These are phyloP conservation scores for Adansonia gregorii DNA, from an alignment of 441 rosid genomes.

Conservation along the genomic window DNA sequence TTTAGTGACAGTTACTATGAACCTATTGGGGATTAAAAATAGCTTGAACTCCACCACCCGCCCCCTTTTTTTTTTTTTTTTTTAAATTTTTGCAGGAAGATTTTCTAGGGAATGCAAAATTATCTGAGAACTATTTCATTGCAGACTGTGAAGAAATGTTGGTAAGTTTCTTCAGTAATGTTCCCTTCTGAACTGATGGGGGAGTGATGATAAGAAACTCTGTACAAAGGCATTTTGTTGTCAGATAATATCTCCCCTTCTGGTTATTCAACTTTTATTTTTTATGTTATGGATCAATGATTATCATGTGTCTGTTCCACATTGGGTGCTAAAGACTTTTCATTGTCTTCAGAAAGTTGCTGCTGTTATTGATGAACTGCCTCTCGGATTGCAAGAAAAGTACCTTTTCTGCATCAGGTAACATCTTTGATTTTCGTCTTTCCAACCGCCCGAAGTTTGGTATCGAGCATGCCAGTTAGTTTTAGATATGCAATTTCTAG, in stretches of 20 bases:
- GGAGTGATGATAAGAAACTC: background rate
- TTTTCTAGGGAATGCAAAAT: constrained; percentile 78
- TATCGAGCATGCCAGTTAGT: background rate
- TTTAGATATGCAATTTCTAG: background rate
- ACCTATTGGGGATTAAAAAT: background rate
- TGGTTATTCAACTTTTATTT: background rate
- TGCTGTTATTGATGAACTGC: constrained; percentile 68
- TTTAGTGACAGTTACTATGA: background rate
- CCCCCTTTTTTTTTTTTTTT: too few relatives aligned
- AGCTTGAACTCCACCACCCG: background rate
- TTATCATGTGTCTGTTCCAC: constrained; percentile 36
- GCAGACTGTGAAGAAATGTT: constrained; percentile 72
- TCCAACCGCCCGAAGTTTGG: constrained; percentile 15
- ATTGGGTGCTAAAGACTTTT: constrained; percentile 25
- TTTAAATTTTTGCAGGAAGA: constrained; percentile 58
- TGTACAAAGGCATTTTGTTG: background rate
- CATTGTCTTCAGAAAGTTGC: constrained; percentile 70
- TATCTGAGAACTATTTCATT: constrained; percentile 84
- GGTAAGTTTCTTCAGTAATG: constrained; percentile 48
- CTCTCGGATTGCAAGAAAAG: constrained; percentile 74
- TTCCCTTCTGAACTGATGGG: background rate
- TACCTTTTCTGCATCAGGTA: constrained; percentile 88
- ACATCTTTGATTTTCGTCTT: constrained; percentile 12
- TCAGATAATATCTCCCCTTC: background rate
- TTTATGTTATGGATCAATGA: background rate